Base-by-base conservation (phyloP, 2,329 filamentous ascomycete genomes). In the Microdochium trichocladiopsis region DNA sequence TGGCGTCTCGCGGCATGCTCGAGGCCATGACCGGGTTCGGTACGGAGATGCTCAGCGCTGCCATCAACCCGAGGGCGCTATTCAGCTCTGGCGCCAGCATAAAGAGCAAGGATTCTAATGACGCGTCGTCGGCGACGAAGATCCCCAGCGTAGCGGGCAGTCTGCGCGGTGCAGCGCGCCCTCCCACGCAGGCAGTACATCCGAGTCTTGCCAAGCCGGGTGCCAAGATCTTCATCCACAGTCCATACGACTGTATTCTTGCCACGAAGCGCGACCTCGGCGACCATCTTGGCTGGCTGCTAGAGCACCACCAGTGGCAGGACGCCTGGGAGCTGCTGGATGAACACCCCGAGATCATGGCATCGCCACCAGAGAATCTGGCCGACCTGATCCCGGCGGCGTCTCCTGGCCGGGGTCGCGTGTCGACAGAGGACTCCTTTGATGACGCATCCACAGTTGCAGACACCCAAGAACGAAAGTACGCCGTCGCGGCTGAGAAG, bases 161-260 rank as follows among this genome's bases (percentile, higher is more conserved):
- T 51, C 59, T 67, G 18, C 64, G 66, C 48, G 59, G 57, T 4
- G 55, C 57, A 8, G 57, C 57, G 11, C 63, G 60, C 41, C 52
- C 62, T 6, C 54, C 57, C 3, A 56, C 63, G 2, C 66, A 67
- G 36, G 67, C 72, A 12, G 71, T 77, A 2, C 77, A 86, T 63
- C 69, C 80, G 51, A 75, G 75, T 60, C 66, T 87, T 57, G 61
- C 77, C 58, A 78, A 83, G 61, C 74, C 74, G 50, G 78, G 80
- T 2, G 68, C 78, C 60, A 67, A 97, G 63, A 88, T 99, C 16
- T 96, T 96, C 65, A 90, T 99, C 41, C 91, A 96, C 62, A 96
- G 91, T 61, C 94, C 94, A 0, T 99, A 95, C 64, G 94, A 99
- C 69, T 97, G 92, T 61, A 87, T 97, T n/a, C 74, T 96, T 51